Evolutionary conservation across 345 rosid species (phyloP), one percentile per base, ranked within the genome.

Genomic region (Salix exigua): DNA sequence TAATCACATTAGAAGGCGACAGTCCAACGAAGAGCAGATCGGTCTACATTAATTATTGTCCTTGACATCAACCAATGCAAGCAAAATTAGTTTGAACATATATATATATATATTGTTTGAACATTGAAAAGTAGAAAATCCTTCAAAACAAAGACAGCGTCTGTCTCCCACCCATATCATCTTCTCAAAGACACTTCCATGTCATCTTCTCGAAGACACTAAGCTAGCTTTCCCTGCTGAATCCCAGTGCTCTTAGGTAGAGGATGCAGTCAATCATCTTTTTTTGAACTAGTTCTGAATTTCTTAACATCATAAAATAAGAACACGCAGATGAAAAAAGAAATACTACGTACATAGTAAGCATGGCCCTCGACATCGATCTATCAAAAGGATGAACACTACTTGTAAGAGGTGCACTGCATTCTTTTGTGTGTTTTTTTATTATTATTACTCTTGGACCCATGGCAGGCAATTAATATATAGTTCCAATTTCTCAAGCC

Each of bases 391-490:
- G 63, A 72, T 68, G 50, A 76, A 50, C 53, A 69, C 55, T 35
- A 33, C 11, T 61, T 12, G 7, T 3, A 58, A 53, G 69, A 68
- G 44, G 44, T 75, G 55, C 25, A n/a, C 38, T 75, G 55, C 25
- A n/a, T 48, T 63, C n/a, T 62, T 75, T 78, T 33, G 6, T 33
- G 72, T 82, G 66, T 73, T 75, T 58, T 35, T 0, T 33, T 5
- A n/a, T n/a, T n/a, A n/a, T 33, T 4, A 33, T 33, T 33, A 33
- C 5, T 53, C 9, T 51, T 51, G 73, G 81, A 33, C 77, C 48
- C 61, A 17, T 63, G 46, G 76, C 78, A 81, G 38, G 67, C 80
- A 72, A 50, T 84, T 64, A 68, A 66, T n/a, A n/a, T n/a, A n/a
- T 76, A n/a, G 17, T 55, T 75, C 53, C 61, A 2, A 33, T 73